These are phyloP conservation scores for Dendrothele bispora DNA, from an alignment of 768 basidiomycete genomes.

Conservation along the genomic window DNA sequence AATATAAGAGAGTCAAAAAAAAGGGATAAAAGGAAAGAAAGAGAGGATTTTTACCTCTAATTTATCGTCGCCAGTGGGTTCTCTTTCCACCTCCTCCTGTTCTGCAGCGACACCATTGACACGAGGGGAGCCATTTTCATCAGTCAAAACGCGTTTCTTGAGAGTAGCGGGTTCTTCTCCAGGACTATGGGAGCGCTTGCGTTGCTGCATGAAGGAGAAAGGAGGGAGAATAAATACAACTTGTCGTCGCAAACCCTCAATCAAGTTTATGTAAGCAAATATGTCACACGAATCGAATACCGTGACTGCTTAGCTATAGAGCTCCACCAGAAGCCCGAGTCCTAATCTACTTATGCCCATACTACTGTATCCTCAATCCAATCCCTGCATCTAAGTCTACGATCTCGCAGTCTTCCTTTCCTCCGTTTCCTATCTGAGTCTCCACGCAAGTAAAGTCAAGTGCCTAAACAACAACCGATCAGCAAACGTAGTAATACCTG, in stretches of 20 bases:
- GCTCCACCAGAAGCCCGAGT: too few relatives aligned
- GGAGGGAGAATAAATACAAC: conserved; percentile 16
- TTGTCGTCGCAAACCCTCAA: too few relatives aligned
- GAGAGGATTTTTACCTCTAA: conserved; percentile 55
- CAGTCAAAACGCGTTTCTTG: conserved; percentile 59
- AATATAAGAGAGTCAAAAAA: conserved; percentile 10
- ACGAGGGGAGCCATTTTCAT: conserved; percentile 50
- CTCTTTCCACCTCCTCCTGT: conserved; percentile 36
- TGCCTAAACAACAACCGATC: conserved; percentile 38
- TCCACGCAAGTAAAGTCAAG: conserved; percentile 90
- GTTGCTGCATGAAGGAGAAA: conserved; percentile 46
- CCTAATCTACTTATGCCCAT: conserved; percentile 1
- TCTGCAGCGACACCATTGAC: conserved; percentile 46
- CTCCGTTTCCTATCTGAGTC: conserved; percentile 86
- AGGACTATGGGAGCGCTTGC: conserved; percentile 58
- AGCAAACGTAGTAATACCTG: conserved; percentile 9
- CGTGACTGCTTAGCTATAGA: too few relatives aligned
- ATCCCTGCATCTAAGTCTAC: conserved; percentile 46
- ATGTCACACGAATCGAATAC: too few relatives aligned
- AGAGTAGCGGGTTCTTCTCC: conserved; percentile 45
- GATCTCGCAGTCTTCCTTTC: conserved; percentile 83
- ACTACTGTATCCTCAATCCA: conserved; percentile 31
- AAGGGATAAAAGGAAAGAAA: conserved; percentile 1
- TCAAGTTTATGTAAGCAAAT: too few relatives aligned
- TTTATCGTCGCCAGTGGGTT: conserved; percentile 42